These are phyloP conservation scores for Aspergillus neotritici DNA, from an alignment of 2,329 filamentous ascomycete species.

Conservation along the genomic window DNA sequence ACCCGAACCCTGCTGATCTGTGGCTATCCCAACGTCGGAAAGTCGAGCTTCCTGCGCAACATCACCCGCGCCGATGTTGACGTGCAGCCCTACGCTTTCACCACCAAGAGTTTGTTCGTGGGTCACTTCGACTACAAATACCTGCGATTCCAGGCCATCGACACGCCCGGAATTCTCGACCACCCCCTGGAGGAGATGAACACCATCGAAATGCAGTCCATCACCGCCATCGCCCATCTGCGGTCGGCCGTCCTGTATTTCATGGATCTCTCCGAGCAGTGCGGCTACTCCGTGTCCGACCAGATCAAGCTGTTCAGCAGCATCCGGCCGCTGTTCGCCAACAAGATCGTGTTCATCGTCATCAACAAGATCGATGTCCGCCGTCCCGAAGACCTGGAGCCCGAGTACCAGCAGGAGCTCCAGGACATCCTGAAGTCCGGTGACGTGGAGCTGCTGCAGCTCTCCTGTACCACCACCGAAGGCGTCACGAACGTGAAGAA, in stretches of 20 bases:
- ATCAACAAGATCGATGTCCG: slow-evolving; percentile 98
- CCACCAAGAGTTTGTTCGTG: slow-evolving; percentile 93
- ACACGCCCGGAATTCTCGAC: slow-evolving; percentile 96
- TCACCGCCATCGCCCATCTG: slow-evolving; percentile 95
- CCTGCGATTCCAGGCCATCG: slow-evolving; percentile 83
- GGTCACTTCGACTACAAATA: slow-evolving; percentile 98
- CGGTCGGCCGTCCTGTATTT: slow-evolving; percentile 95
- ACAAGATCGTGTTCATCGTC: slow-evolving; percentile 94
- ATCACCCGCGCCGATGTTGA: slow-evolving; percentile 93
- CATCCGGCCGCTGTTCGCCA: slow-evolving; percentile 93
- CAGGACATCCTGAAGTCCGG: slow-evolving; percentile 75
- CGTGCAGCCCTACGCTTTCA: slow-evolving; percentile 97
- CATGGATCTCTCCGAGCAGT: slow-evolving; percentile 96
- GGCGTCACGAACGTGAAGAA: slow-evolving; percentile 95
- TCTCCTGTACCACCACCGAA: slow-evolving; percentile 92
- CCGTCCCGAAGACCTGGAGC: slow-evolving; percentile 77
- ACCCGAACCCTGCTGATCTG: slow-evolving; percentile 93
- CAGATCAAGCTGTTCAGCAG: slow-evolving; percentile 94
- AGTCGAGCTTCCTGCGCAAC: slow-evolving; percentile 89
- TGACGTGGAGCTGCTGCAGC: slow-evolving; percentile 86
- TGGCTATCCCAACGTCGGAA: slow-evolving; percentile 96
- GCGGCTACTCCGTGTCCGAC: slow-evolving; percentile 84
- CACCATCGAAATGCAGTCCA: slow-evolving; percentile 98
- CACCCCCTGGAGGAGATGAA: slow-evolving; percentile 99
- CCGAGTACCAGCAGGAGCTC: slow-evolving; percentile 70